Base-by-base conservation (phyloP, 179 eudicot species). In the Nepenthes alata region DNA sequence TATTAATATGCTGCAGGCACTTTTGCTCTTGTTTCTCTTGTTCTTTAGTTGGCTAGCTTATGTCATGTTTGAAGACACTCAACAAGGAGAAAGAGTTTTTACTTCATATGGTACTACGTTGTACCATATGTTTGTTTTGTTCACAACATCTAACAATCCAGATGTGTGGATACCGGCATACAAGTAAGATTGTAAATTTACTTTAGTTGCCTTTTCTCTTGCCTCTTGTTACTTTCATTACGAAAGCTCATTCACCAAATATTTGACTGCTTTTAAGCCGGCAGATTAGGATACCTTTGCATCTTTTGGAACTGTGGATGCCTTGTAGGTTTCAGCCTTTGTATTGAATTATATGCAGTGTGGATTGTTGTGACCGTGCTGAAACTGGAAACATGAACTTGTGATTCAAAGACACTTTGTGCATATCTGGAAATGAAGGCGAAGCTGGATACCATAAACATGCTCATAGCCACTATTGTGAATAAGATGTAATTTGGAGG, bases 91-190 rank as follows among this genome's bases (percentile, higher is more conserved):
- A 63, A 74, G 71, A 66, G 38, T 85, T 62, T 93, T 93, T 75
- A 82, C 88, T 55, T 93, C 98, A 54, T 93, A 79, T 66, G 89
- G 94, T 12, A 57, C 77, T 56, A 93, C 98, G 25, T 60, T 85
- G 75, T 93, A 93, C 67, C 85, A 93, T 66, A 93, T 93, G 98
- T 83, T 89, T 74, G 73, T 93, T 64, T 70, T 93, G 41, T 93
- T 89, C 69, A 89, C 98, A 44, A 89, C 98, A 48, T 89, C 98
- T 49, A 93, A 93, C 80, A 93, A 80, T 69, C 98, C 98, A 2
- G 96, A 86, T 78, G 98, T 85, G 52, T 93, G 98, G 98, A 85
- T 86, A 75, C 98, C 98, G 48, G 98, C 98, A 45, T 93, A 93
- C 76, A 93, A 93, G 97, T 91, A 78, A 88, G 90, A 64, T 62